Evolutionary conservation across 805 yeast species (phyloP), one percentile per base, ranked within the genome.

Genomic region (Metschnikowia sp.): DNA sequence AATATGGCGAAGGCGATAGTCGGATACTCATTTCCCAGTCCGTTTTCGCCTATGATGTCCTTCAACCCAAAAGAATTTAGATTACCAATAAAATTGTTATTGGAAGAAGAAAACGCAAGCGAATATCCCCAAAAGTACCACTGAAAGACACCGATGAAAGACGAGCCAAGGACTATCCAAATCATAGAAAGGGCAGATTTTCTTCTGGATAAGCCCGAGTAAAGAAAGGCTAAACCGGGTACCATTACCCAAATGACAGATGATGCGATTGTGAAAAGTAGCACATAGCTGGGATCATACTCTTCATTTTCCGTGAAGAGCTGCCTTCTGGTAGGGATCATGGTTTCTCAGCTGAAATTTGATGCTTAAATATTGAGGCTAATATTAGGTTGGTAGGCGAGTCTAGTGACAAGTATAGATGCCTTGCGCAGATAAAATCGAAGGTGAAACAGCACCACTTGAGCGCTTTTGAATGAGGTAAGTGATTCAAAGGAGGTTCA

Each of bases 71-170:
- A 88, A 39, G 83, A 77, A 57, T 83, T 83, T 57, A 92, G 68
- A 64, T 92, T 84, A 6, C 99, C 99, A 57, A 92, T 92, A 64
- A 84, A 94, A 38, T 84, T 82, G 66, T 91, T 90, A 32, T 84
- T 72, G 2, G 96, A 89, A n/a, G 76, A 58, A 0, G 92, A 82
- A 60, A 94, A 90, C 4, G 98, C 95, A 37, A 92, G 69, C 0
- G 97, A 88, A 64, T 88, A 92, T 53, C 98, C 99, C 97, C 98
- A 94, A 63, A 92, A 89, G 66, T 90, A 92, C 98, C 98, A 92
- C 63, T 90, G 96, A 61, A 90, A 81, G 45, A 81, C 76, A 1
- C 86, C 89, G 8, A 89, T 81, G 53, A 85, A 76, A 6, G 87
- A 82, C 6, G 89, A 78, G 77, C 84, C 78, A 36, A 88, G 63